These are phyloP conservation scores for Epichloe gansuensis DNA, from an alignment of 2,329 filamentous ascomycete genomes.

Conservation along the genomic window DNA sequence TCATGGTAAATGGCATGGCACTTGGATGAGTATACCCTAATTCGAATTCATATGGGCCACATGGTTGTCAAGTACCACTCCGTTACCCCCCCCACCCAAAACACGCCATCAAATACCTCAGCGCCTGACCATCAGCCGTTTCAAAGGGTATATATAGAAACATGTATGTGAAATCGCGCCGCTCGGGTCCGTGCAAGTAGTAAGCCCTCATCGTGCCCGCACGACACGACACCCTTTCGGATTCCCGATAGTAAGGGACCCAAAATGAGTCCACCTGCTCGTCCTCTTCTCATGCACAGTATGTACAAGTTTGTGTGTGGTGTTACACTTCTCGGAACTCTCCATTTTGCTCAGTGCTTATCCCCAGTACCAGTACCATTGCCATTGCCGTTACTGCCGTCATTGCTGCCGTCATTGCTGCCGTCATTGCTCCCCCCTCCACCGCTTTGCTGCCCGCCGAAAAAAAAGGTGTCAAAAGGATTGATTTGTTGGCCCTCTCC, in stretches of 20 bases:
- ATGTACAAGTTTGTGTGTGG: too few relatives aligned
- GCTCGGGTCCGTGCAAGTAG: not conserved
- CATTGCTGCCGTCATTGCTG: slow-evolving; percentile 1
- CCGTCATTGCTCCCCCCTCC: slow-evolving; percentile 15
- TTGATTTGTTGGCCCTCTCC: slow-evolving; percentile 49
- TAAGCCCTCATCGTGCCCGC: too few relatives aligned
- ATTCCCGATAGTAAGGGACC: too few relatives aligned
- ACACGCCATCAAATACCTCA: not conserved
- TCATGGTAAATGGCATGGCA: too few relatives aligned
- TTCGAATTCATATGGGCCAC: too few relatives aligned
- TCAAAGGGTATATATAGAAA: not conserved
- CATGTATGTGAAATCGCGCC: not conserved
- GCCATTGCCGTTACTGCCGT: not conserved
- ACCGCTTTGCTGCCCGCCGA: slow-evolving; percentile 39
- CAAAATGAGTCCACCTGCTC: too few relatives aligned
- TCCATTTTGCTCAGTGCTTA: not conserved
- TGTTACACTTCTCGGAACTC: too few relatives aligned
- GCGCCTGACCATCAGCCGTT: not conserved
- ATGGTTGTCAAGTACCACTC: too few relatives aligned
- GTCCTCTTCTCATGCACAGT: too few relatives aligned
- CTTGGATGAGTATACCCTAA: too few relatives aligned
- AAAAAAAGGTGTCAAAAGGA: slow-evolving; percentile 62
- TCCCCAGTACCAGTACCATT: not conserved
- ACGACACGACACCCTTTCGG: too few relatives aligned
- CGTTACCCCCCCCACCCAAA: too few relatives aligned